phyloP scores from a whole-genome alignment of 2,329 filamentous ascomycete genomes.

The Fusarium globosum region DNA sequence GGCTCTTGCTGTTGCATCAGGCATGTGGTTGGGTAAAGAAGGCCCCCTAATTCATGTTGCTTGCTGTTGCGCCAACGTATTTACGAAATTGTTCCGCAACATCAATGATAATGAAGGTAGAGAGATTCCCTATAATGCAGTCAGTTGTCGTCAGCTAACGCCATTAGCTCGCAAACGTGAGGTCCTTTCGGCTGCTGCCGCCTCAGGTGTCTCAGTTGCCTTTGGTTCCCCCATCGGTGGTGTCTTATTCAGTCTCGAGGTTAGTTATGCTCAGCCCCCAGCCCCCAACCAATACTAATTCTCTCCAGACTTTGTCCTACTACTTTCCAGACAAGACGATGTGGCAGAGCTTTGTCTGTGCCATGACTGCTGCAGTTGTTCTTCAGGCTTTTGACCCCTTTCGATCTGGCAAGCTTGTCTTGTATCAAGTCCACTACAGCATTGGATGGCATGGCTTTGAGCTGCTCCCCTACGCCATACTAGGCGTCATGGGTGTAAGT shows the following conservation, averaged over 20 bases:
- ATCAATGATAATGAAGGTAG: slow-evolving; percentile 88
- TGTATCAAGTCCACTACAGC: slow-evolving; percentile 96
- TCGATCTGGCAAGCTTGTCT: slow-evolving; percentile 91
- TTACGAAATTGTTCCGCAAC: slow-evolving; percentile 85
- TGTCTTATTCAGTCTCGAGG: slow-evolving; percentile 94
- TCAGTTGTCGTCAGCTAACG: neutral
- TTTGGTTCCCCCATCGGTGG: slow-evolving; percentile 95
- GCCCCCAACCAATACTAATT: neutral
- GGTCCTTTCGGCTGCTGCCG: slow-evolving; percentile 90
- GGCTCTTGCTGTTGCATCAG: slow-evolving; percentile 91
- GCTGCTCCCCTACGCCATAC: slow-evolving; percentile 84
- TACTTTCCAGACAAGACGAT: slow-evolving; percentile 99
- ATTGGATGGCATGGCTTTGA: slow-evolving; percentile 95
- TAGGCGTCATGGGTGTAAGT: slow-evolving; percentile 82
- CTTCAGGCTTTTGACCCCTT: slow-evolving; percentile 95
- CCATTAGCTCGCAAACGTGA: slow-evolving; percentile 85
- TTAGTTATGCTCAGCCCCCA: slow-evolving; percentile 45
- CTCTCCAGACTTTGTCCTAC: slow-evolving; percentile 76
- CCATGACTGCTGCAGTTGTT: slow-evolving; percentile 97
- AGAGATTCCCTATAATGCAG: neutral
- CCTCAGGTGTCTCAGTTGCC: slow-evolving; percentile 91
- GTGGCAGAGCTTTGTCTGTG: slow-evolving; percentile 99
- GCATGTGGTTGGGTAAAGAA: slow-evolving; percentile 97
- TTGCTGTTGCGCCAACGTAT: slow-evolving; percentile 93
- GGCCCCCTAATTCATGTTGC: slow-evolving; percentile 95